A percentile compares a stretch with the other conserved stretches of the same genome.
Conservation (phyloP, 441 rosid genomes). For the Jatropha multifida region DNA sequence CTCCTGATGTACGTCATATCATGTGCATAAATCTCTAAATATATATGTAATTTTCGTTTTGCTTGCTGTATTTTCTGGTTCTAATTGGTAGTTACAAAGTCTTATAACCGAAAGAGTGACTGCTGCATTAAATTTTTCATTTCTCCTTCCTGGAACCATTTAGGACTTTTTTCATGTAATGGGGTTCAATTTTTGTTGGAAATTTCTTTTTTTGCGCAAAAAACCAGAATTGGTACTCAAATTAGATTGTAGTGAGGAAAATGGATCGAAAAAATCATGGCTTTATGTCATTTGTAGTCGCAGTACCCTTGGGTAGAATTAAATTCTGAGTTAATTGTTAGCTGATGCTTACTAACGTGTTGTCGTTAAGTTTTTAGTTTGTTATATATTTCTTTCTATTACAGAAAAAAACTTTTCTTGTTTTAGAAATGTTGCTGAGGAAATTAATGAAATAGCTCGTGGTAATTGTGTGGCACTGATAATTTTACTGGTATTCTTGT, state of each 20-base stretch:
- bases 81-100: too few relatives aligned
- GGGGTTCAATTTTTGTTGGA: neutral
- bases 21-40: neutral
- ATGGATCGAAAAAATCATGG: neutral
- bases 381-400: neutral
- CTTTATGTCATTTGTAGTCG: neutral
- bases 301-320: neutral
- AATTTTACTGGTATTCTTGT: neutral
- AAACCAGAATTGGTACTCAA: neutral
- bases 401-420: neutral
- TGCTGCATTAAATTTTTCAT: too few relatives aligned
- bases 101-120: too few relatives aligned
- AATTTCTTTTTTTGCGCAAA: neutral
- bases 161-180: too few relatives aligned
- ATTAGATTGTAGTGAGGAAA: neutral
- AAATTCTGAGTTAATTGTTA: neutral
- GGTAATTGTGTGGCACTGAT: neutral
- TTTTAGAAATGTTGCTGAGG: neutral
- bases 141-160: too few relatives aligned
- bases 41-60: neutral
- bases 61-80: neutral
- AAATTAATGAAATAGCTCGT: neutral
- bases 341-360: neutral
- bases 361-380: neutral
- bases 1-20: conserved; percentile 63